Conservation (phyloP, 306 rosid species). For the Cicer arietinum region DNA sequence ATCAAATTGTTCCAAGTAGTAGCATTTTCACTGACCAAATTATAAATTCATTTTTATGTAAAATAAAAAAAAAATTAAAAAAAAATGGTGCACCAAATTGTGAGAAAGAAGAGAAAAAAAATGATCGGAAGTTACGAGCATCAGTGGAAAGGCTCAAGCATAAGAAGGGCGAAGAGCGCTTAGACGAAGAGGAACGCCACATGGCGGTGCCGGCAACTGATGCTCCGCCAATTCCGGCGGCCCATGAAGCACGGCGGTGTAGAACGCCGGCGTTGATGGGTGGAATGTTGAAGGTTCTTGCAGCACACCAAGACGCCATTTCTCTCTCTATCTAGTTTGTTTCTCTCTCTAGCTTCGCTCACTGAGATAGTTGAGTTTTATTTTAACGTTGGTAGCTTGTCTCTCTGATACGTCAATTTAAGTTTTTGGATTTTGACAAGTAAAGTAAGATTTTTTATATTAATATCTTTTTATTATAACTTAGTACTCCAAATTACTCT, state of each 20-base stretch:
- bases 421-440: no score
- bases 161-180: constrained; percentile 68
- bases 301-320: constrained; percentile 81
- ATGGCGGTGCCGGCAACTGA: constrained; percentile 61
- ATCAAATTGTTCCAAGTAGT: not conserved
- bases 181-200: constrained; percentile 60
- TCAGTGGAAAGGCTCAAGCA: constrained; percentile 69
- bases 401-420: no score
- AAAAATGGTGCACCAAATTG: not conserved
- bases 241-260: constrained; percentile 55
- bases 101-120: not conserved
- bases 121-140: constrained; percentile 49
- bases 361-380: no score
- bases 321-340: no score
- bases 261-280: constrained; percentile 52
- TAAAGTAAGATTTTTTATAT: no score
- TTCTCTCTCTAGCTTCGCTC: no score
- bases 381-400: no score
- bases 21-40: not conserved
- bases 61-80: not conserved
- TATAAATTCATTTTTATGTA: not conserved
- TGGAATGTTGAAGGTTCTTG: constrained; percentile 62
- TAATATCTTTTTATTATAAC: no score
- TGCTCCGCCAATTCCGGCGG: constrained; percentile 61
- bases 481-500: no score